Conservation (phyloP, 768 basidiomycete genomes). For the Pisolithus albus region DNA sequence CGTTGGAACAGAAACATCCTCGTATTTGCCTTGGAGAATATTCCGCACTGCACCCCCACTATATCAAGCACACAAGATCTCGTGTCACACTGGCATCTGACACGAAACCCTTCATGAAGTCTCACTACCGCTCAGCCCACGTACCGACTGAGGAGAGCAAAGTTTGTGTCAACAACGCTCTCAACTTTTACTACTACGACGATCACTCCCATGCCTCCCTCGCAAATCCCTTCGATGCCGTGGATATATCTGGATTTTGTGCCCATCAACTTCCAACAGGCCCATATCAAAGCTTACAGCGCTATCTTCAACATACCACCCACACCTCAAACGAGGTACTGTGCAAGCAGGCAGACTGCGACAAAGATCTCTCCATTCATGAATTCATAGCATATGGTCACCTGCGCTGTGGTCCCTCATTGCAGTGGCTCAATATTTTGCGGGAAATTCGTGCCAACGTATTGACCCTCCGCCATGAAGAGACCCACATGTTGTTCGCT, state of each 20-base stretch:
- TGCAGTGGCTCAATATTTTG: constrained; percentile 43
- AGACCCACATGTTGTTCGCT: constrained; percentile 33
- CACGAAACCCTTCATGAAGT: not conserved
- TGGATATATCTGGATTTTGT: not conserved
- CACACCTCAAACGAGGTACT: constrained; percentile 14
- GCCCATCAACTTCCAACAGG: not conserved
- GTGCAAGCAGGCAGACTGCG: constrained; percentile 32
- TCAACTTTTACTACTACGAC: not conserved
- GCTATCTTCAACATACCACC: not conserved
- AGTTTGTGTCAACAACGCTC: constrained; percentile 10
- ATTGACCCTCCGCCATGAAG: constrained; percentile 29
- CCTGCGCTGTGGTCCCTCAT: constrained; percentile 32
- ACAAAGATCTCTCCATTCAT: constrained; percentile 30
- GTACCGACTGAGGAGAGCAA: not conserved
- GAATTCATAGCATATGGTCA: constrained; percentile 35
- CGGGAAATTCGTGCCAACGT: constrained; percentile 30
- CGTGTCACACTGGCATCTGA: constrained; percentile 6
- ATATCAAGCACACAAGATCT: not conserved
- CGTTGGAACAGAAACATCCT: not conserved
- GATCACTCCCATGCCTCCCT: not conserved
- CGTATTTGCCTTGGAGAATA: constrained; percentile 3
- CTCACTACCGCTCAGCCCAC: not conserved
- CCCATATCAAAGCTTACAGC: not conserved
- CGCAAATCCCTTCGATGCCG: not conserved
- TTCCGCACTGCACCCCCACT: not conserved